Evolutionary conservation across 2,329 filamentous ascomycete species (phyloP), one percentile per base, ranked within the genome.

Genomic region (Cordyceps farinosa): DNA sequence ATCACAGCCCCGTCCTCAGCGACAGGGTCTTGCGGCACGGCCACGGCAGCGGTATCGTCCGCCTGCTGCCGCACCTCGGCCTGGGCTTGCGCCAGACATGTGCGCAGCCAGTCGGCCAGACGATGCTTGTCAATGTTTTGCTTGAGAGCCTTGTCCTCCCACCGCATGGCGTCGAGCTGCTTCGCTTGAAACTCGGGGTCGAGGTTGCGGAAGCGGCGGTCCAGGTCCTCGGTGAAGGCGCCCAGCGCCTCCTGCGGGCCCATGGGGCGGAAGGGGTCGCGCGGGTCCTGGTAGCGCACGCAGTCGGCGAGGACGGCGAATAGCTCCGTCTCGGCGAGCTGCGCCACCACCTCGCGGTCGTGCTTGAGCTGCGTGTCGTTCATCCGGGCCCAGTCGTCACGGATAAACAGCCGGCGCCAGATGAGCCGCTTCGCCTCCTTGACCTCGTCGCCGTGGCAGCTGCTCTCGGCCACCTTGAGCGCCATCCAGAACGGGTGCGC

Each of bases 351-450:
- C 66, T 90, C 83, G 3, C 79, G 77, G 70, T 96, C 92, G 63
- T 87, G 86, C 72, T 90, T 89, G 64, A 89, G 81, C 54, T 88
- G 86, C 0, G 90, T 94, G 67, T 91, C 87, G 71, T 95, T 94
- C 71, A 96, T 84, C 64, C 79, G 81, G 32, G 84, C 79, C 95
- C 95, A 99, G 72, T 97, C 86, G 73, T 97, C 93, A 56, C 88
- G 86, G 67, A 94, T 83, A 70, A 90, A 90, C 65, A 92, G 89
- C 61, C 95, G 87, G 71, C 95, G 89, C 95, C 95, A 99, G 66
- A 98, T 90, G 45, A 87, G 77, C 17, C 79, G 77, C 72, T 82
- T 80, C 5, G 83, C 83, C 66, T 88, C 82, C 66, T 83, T 82
- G 52, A 84, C 81, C n/a, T 84, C 82, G 22, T 79, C 87, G 67